A percentile compares a stretch with the other conserved stretches of the same genome.
Conservation (phyloP, 2,329 filamentous ascomycete genomes). For the Phaeosphaeria sp. region DNA sequence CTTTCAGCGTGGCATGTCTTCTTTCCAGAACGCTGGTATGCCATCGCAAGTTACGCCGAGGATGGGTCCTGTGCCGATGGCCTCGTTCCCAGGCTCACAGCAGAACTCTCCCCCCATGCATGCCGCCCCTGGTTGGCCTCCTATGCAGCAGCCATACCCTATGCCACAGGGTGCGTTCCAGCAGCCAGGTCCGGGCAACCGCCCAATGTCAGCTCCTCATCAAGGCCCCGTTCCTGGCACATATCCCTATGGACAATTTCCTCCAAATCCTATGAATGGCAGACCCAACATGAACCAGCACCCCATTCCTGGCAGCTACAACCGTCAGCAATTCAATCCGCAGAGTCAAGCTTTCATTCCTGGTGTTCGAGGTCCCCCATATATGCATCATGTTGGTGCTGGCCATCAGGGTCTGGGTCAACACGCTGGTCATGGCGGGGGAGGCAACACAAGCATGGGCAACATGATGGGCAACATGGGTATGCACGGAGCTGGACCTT, state of each 20-base stretch:
- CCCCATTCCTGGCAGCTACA: constrained; percentile 83
- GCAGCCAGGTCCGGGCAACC: constrained; percentile 34
- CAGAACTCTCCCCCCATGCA: constrained; percentile 37
- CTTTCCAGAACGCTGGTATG: constrained; percentile 48
- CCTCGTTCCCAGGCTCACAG: constrained; percentile 41
- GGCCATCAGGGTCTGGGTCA: constrained; percentile 43
- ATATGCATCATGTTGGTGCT: constrained; percentile 35
- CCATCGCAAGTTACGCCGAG: constrained; percentile 47
- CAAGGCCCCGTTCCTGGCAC: constrained; percentile 48
- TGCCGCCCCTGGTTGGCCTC: constrained; percentile 42
- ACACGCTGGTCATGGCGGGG: constrained; percentile 34
- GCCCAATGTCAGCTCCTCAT: constrained; percentile 45
- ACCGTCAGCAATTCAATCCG: constrained; percentile 87
- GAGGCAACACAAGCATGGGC: too few species aligned
- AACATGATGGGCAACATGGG: constrained; percentile 3
- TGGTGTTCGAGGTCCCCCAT: constrained; percentile 50
- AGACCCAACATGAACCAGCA: constrained; percentile 78
- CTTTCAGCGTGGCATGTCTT: constrained; percentile 56
- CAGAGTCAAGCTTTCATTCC: constrained; percentile 94
- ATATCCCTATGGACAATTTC: constrained; percentile 82
- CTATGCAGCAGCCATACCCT: constrained; percentile 39
- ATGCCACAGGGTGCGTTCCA: constrained; percentile 34
- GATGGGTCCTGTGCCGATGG: constrained; percentile 45
- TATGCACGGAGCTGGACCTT: neutral
- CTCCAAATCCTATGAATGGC: constrained; percentile 63